phyloP scores from a whole-genome alignment of 495 filamentous ascomycete species.

The Penicillium atrosanguineum region DNA sequence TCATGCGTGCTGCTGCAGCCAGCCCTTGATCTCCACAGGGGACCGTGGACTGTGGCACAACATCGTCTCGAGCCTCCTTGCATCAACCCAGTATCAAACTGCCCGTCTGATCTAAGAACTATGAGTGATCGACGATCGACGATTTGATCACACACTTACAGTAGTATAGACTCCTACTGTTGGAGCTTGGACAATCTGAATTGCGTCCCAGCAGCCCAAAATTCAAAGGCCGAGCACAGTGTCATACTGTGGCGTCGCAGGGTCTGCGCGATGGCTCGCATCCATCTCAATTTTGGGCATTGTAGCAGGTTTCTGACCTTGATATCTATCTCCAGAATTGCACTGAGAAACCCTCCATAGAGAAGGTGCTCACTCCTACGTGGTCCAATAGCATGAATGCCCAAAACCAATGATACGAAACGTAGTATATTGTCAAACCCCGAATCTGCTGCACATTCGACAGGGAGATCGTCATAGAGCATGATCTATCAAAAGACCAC shows the following conservation, averaged over 20 bases:
- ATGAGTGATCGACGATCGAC: background rate
- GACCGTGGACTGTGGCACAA: background rate
- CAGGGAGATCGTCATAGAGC: background rate
- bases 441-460: background rate
- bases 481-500: conserved; percentile 1
- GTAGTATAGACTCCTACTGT: background rate
- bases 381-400: conserved; percentile 8
- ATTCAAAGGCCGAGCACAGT: background rate
- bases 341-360: background rate
- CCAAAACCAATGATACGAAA: background rate
- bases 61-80: conserved; percentile 4
- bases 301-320: background rate
- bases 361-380: background rate
- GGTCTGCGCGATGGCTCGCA: background rate
- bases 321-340: background rate
- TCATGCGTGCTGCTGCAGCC: conserved; percentile 5
- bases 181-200: background rate
- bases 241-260: background rate
- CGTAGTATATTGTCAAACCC: background rate
- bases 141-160: background rate
- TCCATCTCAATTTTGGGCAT: background rate
- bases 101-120: conserved; percentile 1
- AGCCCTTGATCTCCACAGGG: conserved; percentile 5
- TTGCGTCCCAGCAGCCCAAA: background rate
- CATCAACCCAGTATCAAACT: background rate